Conservation (phyloP, 345 rosid species). For the Limnanthes douglasii region DNA sequence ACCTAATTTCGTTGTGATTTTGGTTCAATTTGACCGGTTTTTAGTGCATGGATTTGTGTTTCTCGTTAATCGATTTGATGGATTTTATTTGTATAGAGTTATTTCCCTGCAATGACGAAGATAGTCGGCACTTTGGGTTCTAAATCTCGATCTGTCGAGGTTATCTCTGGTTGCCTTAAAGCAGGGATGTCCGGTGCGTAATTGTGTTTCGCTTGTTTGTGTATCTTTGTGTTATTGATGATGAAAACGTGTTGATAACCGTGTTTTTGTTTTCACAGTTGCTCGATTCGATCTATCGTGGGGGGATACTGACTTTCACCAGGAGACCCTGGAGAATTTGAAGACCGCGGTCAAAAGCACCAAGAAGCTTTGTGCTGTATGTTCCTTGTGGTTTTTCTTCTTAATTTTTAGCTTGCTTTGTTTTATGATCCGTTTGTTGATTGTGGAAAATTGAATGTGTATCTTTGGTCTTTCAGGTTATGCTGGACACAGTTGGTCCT, state of each 20-base stretch:
- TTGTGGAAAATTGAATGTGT: neutral
- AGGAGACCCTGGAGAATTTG: constrained; percentile 69
- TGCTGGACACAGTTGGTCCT: constrained; percentile 92
- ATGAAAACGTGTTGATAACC: neutral
- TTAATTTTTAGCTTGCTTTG: neutral
- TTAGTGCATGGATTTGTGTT: neutral
- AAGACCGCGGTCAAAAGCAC: constrained; percentile 64
- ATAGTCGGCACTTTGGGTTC: constrained; percentile 93
- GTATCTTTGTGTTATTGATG: neutral
- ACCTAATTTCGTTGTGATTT: too few relatives aligned
- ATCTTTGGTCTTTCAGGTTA: constrained; percentile 35
- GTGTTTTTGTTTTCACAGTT: constrained; percentile 21
- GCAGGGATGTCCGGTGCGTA: constrained; percentile 83
- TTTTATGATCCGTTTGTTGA: constrained; percentile 5
- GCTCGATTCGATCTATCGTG: constrained; percentile 91
- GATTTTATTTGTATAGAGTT: constrained; percentile 49
- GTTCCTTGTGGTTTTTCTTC: constrained; percentile 4
- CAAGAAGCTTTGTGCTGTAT: constrained; percentile 87
- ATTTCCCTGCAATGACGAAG: constrained; percentile 94
- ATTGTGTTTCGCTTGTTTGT: neutral
- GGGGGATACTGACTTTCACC: constrained; percentile 72
- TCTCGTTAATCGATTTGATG: neutral
- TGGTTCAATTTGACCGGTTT: neutral
- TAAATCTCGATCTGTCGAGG: constrained; percentile 60
- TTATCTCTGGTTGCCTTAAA: constrained; percentile 63